These are phyloP conservation scores for Astrocystis sublimbata DNA, from an alignment of 495 filamentous ascomycete genomes.

Conservation along the genomic window DNA sequence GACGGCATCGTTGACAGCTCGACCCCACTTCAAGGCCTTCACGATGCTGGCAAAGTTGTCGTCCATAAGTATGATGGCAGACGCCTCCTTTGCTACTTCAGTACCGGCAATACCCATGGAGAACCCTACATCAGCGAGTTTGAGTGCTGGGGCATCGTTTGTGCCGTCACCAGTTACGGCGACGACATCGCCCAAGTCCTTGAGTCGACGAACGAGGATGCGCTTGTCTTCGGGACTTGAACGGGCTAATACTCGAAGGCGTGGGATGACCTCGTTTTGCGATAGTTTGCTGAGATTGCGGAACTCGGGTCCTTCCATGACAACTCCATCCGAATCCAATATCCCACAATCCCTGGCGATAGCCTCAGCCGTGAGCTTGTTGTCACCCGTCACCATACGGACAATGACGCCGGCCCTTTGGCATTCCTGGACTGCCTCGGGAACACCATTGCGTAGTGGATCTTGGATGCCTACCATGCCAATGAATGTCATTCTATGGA, in stretches of 20 bases:
- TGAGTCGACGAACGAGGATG: slow-evolving; percentile 72
- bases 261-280: slow-evolving; percentile 72
- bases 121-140: slow-evolving; percentile 85
- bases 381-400: slow-evolving; percentile 92
- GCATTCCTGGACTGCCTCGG: slow-evolving; percentile 71
- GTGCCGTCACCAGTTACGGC: slow-evolving; percentile 89
- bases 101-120: slow-evolving; percentile 92
- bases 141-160: slow-evolving; percentile 85
- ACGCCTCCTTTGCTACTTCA: slow-evolving; percentile 92
- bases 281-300: slow-evolving; percentile 69
- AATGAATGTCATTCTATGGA: slow-evolving; percentile 69
- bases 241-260: slow-evolving; percentile 79
- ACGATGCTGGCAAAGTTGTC: slow-evolving; percentile 88
- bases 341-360: slow-evolving; percentile 87
- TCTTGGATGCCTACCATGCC: slow-evolving; percentile 87
- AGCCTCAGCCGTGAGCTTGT: slow-evolving; percentile 75
- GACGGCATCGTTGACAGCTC: slow-evolving; percentile 87
- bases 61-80: slow-evolving; percentile 88
- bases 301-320: slow-evolving; percentile 86
- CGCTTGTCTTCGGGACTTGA: slow-evolving; percentile 89
- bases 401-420: slow-evolving; percentile 78
- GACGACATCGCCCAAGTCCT: slow-evolving; percentile 75
- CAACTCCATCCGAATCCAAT: slow-evolving; percentile 66
- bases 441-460: slow-evolving; percentile 78
- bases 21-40: slow-evolving; percentile 87